Conservation (phyloP, 2,329 filamentous ascomycete genomes). For the Colletotrichum godetiae region DNA sequence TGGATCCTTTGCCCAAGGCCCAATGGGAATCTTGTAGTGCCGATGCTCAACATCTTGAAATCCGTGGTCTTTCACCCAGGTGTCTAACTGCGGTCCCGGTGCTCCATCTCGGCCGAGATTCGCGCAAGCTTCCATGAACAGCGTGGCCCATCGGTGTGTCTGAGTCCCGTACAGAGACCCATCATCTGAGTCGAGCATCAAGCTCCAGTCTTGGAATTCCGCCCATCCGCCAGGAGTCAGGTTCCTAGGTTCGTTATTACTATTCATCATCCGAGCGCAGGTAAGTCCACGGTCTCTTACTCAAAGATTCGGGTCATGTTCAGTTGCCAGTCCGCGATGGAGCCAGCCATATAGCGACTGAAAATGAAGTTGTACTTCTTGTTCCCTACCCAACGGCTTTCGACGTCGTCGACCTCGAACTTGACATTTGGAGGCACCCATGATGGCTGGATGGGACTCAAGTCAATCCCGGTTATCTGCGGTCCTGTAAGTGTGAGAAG, state of each 20-base stretch:
- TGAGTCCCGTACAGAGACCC: slow-evolving; percentile 32
- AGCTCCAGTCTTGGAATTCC: slow-evolving; percentile 41
- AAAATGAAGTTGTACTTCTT: slow-evolving; percentile 47
- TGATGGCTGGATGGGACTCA: slow-evolving; percentile 13
- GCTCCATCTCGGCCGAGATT: slow-evolving; percentile 42
- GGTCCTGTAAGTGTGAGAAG: neutral
- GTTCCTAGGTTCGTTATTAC: slow-evolving; percentile 39
- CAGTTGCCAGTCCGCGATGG: slow-evolving; percentile 23
- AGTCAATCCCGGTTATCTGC: slow-evolving; percentile 16
- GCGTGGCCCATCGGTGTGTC: slow-evolving; percentile 33
- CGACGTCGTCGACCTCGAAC: slow-evolving; percentile 74
- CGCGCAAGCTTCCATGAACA: slow-evolving; percentile 37
- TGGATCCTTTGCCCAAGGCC: slow-evolving; percentile 50
- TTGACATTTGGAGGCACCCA: slow-evolving; percentile 70
- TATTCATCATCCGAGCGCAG: neutral
- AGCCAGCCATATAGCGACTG: slow-evolving; percentile 5
- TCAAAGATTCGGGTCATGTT: neutral
- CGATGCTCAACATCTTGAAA: slow-evolving; percentile 47
- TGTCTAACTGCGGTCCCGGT: slow-evolving; percentile 40
- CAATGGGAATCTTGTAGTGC: slow-evolving; percentile 46
- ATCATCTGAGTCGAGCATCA: slow-evolving; percentile 38
- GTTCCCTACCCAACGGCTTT: slow-evolving; percentile 57
- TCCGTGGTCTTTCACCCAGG: slow-evolving; percentile 47
- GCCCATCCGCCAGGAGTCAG: slow-evolving; percentile 47
- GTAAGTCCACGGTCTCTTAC: neutral